These are phyloP conservation scores for Exutisphaerella laricina DNA, from an alignment of 2,329 filamentous ascomycete species.

Conservation along the genomic window DNA sequence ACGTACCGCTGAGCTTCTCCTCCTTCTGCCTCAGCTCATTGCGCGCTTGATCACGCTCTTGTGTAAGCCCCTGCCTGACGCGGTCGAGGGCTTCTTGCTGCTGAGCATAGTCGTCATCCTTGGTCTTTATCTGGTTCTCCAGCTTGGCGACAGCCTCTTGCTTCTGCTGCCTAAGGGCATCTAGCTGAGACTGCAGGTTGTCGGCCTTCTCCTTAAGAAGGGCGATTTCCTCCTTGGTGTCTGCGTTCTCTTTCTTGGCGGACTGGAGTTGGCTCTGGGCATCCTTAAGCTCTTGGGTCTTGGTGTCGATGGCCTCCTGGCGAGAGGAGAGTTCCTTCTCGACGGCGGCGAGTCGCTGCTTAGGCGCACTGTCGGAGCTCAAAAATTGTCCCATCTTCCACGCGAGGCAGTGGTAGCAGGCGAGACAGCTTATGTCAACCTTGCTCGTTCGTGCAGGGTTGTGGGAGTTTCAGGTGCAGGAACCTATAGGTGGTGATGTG, in stretches of 20 bases:
- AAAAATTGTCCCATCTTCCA: conserved; percentile 21
- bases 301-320: conserved; percentile 12
- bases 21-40: conserved; percentile 16
- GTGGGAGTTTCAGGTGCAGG: neutral
- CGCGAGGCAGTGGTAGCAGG: neutral
- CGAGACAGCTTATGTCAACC: neutral
- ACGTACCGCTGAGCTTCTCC: conserved; percentile 11
- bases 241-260: conserved; percentile 3
- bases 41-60: conserved; percentile 22
- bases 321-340: conserved; percentile 19
- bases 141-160: conserved; percentile 5
- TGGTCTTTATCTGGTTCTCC: conserved; percentile 4
- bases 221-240: conserved; percentile 6
- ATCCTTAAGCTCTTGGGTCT: conserved; percentile 16
- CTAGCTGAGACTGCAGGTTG: conserved; percentile 6
- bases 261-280: conserved; percentile 13
- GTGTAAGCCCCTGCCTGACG: conserved; percentile 18
- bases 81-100: conserved; percentile 17
- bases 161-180: conserved; percentile 8
- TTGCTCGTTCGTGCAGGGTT: neutral
- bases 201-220: conserved; percentile 7
- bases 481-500: neutral
- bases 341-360: conserved; percentile 19
- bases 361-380: conserved; percentile 14
- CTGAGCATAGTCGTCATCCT: conserved; percentile 5